Percentiles rank a stretch among this genome's conserved stretches.
These are phyloP conservation scores for Dionaea muscipula DNA, from an alignment of 179 eudicot species.

Conservation along the genomic window DNA sequence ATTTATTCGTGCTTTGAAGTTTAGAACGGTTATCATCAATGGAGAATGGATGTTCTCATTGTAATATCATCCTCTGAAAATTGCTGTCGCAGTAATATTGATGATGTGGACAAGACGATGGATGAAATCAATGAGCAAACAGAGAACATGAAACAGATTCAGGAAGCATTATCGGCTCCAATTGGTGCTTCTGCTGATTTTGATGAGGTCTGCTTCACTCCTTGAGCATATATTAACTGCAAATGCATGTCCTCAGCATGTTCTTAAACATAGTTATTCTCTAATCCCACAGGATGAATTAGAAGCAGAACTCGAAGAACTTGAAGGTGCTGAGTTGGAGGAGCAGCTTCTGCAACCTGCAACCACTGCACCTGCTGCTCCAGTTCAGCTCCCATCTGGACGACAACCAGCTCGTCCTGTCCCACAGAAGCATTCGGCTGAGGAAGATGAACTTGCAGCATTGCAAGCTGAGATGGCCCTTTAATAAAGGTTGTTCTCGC, in stretches of 20 bases:
- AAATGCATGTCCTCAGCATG: neutral
- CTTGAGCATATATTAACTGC: neutral
- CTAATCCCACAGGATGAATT: slow-evolving; percentile 17
- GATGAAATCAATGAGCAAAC: slow-evolving; percentile 52
- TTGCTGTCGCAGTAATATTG: slow-evolving; percentile 28
- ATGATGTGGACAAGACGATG: slow-evolving; percentile 48
- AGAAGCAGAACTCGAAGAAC: slow-evolving; percentile 31
- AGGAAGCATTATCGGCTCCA: slow-evolving; percentile 35
- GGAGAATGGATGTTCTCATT: no score
- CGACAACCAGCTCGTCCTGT: slow-evolving; percentile 19
- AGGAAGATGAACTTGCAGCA: slow-evolving; percentile 33
- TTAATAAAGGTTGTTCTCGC: slow-evolving; percentile 6
- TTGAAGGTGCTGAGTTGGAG: slow-evolving; percentile 26
- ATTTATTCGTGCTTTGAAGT: no score
- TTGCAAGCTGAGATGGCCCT: slow-evolving; percentile 33
- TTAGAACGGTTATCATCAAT: no score
- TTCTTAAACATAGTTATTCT: neutral
- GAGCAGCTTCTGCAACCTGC: slow-evolving; percentile 25
- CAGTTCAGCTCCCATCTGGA: slow-evolving; percentile 15
- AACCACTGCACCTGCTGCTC: slow-evolving; percentile 17
- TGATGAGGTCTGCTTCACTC: slow-evolving; percentile 24
- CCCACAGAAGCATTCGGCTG: slow-evolving; percentile 16
- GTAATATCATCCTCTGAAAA: neutral
- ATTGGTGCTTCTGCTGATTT: slow-evolving; percentile 42
- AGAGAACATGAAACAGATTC: slow-evolving; percentile 42